Base-by-base conservation (phyloP, 75 land plant species). In the Azolla pinnata region DNA sequence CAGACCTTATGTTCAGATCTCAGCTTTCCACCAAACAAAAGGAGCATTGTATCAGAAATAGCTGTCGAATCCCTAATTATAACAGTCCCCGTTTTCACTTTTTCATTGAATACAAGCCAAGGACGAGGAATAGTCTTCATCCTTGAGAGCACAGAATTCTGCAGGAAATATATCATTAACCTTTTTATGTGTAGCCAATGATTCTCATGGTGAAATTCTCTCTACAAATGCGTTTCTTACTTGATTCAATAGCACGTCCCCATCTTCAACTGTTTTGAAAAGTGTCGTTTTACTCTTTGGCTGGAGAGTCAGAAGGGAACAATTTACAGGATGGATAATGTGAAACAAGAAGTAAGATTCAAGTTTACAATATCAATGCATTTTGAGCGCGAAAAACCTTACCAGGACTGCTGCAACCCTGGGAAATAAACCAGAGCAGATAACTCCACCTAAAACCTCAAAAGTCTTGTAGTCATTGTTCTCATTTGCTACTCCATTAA, bases 191-290 rank as follows among this genome's bases (percentile, higher is more conserved):
- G n/a, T n/a, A n/a, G n/a, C n/a, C n/a, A n/a, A n/a, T n/a, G n/a
- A n/a, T n/a, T n/a, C n/a, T n/a, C n/a, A n/a, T n/a, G n/a, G n/a
- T n/a, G n/a, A n/a, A n/a, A n/a, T n/a, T n/a, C n/a, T n/a, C n/a
- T n/a, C n/a, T n/a, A n/a, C 17, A 50, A 50, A 19, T 20, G 25
- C 17, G 18, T 14, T 9, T 26, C 85, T 73, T 67, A 84, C 92
- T 51, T 81, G 79, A 71, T 87, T 75, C 7, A 93, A 75, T 29
- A 85, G 54, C 61, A 93, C 98, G 50, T 83, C 85, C 4, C 98
- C 98, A 79, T 93, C 98, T 68, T 93, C 98, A 72, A 88, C 82
- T 33, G 98, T 88, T 64, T 93, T 93, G 73, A 88, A 83, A 21
- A 78, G 76, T 74, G 84, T 75, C n/a, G 85, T 81, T 26, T 81